Percentiles rank a stretch among this genome's conserved stretches.
These are phyloP conservation scores for Pseudogymnoascus sp. DNA, from an alignment of 2,329 filamentous ascomycete species.

Conservation along the genomic window DNA sequence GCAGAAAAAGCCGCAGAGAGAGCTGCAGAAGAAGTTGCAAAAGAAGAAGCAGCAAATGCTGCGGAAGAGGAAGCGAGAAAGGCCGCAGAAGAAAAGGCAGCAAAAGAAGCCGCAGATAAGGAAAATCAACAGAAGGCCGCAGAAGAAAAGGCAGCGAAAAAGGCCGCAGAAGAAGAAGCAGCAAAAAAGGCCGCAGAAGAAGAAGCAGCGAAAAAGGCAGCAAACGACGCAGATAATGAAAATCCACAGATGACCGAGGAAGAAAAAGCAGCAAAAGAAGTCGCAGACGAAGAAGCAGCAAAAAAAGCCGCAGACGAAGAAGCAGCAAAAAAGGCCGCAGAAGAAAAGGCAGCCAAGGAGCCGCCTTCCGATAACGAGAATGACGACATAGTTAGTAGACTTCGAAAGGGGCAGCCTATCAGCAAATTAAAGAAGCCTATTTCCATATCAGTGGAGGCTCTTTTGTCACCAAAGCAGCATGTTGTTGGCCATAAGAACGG, in stretches of 20 bases:
- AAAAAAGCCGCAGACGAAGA: too few species aligned
- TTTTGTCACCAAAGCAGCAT: neutral
- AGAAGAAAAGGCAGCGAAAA: too few species aligned
- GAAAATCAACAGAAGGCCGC: too few species aligned
- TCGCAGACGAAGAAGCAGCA: too few species aligned
- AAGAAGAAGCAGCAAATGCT: neutral
- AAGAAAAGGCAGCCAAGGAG: neutral
- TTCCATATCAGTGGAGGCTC: neutral
- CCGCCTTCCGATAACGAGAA: neutral
- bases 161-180: too few species aligned
- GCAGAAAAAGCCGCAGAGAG: neutral
- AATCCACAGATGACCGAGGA: too few species aligned
- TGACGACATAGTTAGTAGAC: conserved; percentile 9
- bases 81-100: neutral
- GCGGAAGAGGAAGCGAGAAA: neutral
- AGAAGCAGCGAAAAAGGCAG: too few species aligned
- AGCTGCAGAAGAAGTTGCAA: neutral
- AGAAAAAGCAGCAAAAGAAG: too few species aligned
- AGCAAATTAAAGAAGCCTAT: conserved; percentile 9
- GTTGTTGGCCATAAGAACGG: conserved; percentile 12
- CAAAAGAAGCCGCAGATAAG: neutral
- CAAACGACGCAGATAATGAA: too few species aligned
- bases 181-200: too few species aligned
- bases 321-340: too few species aligned
- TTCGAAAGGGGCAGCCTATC: neutral